Base-by-base conservation (phyloP, 73 alveolate species). In the Diophrys appendiculata region DNA sequence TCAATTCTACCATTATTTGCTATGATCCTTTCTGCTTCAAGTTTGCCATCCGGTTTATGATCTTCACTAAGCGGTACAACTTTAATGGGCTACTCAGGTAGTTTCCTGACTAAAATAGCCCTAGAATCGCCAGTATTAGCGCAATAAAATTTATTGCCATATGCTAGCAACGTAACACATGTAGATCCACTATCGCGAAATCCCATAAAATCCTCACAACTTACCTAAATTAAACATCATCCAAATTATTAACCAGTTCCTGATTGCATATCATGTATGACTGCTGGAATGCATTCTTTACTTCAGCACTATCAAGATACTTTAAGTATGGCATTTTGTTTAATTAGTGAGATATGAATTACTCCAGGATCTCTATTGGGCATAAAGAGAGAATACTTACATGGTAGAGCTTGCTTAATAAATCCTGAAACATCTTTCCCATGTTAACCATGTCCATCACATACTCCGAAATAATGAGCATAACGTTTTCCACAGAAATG, bases 11-110 rank as follows among this genome's bases (percentile, higher is more conserved):
- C 99, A 55, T 97, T 97, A 52, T 86, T 88, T 29, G 56, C 35
- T 18, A 85, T 60, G 54, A 96, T 96, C 83, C 99, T 78, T 56
- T 82, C 90, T 31, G 81, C 84, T 86, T 96, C 99, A 24, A 84
- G 94, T 28, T 93, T 93, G 54, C 83, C 89, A 74, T 92, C 93
- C 22, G 99, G 99, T 73, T 96, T 96, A 78, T 96, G 99, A 78
- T 96, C 99, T 25, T 29, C 3, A 24, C 54, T 26, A 1, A 67
- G 53, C 53, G 26, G 55, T 14, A 67, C 22, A 26, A 67, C 76
- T n/a, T n/a, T n/a, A n/a, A n/a, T n/a, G n/a, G n/a, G n/a, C n/a
- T n/a, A n/a, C n/a, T n/a, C n/a, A n/a, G n/a, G n/a, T n/a, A n/a
- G n/a, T n/a, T n/a, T n/a, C n/a, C n/a, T n/a, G n/a, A 31, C 67